Percentiles rank a stretch among this genome's conserved stretches.
phyloP scores from a whole-genome alignment of 2,329 filamentous ascomycete species.

The Uncinocarpus reesii region DNA sequence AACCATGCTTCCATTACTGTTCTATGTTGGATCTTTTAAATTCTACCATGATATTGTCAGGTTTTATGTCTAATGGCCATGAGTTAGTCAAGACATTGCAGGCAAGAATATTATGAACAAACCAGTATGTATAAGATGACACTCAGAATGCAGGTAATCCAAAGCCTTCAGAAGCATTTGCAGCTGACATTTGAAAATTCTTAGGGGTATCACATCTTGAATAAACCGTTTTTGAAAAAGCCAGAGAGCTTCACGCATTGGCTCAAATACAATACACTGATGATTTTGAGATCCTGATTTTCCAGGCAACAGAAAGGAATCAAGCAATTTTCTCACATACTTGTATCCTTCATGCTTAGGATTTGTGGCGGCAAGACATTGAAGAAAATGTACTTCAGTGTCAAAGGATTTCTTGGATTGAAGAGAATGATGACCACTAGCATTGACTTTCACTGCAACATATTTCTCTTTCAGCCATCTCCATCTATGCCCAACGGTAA shows the following conservation, averaged over 20 bases:
- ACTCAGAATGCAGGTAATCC: conserved; percentile 38
- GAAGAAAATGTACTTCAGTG: background rate
- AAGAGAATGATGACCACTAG: conserved; percentile 13
- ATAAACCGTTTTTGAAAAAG: conserved; percentile 22
- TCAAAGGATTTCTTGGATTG: conserved; percentile 10
- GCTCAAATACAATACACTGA: conserved; percentile 30
- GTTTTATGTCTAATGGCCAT: conserved; percentile 29
- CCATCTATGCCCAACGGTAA: conserved; percentile 20
- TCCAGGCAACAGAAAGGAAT: conserved; percentile 24
- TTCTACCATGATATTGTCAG: conserved; percentile 35
- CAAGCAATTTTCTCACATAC: conserved; percentile 26
- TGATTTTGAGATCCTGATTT: conserved; percentile 18
- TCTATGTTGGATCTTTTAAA: conserved; percentile 21
- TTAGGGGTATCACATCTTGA: conserved; percentile 22
- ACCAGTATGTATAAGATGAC: conserved; percentile 36
- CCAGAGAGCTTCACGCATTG: conserved; percentile 31
- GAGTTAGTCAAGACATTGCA: conserved; percentile 11
- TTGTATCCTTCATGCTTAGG: conserved; percentile 23
- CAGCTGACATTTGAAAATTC: conserved; percentile 27
- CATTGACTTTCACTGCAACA: conserved; percentile 29
- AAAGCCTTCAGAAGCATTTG: conserved; percentile 32
- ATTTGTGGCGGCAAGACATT: conserved; percentile 21
- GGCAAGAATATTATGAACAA: no score
- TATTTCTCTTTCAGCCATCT: conserved; percentile 23
- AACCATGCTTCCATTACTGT: conserved; percentile 23